Percentiles rank a stretch among this genome's conserved stretches.
Evolutionary conservation across 1,284 basidiomycete genomes (phyloP).

Genomic region (Apiotrichum mycotoxinovorans): DNA sequence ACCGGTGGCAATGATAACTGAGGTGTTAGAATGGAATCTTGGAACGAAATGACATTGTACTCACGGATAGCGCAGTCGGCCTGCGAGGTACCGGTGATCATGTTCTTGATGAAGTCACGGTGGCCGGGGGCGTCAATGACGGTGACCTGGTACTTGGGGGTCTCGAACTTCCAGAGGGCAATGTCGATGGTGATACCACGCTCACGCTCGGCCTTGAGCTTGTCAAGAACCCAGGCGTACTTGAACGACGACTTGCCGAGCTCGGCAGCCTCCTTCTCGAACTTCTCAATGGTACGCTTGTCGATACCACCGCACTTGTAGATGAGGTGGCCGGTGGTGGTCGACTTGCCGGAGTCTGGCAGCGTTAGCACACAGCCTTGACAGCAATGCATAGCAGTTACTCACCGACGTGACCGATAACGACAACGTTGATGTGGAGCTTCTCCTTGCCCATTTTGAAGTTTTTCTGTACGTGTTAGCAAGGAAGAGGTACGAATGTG

Average conservation of each 20-base stretch:
- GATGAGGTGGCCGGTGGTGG: slow-evolving; percentile 99
- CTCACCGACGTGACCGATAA: slow-evolving; percentile 61
- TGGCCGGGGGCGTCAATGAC: slow-evolving; percentile 93
- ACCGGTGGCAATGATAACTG: slow-evolving; percentile 94
- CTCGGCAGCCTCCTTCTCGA: slow-evolving; percentile 99
- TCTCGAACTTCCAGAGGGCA: slow-evolving; percentile 97
- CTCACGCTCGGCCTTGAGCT: slow-evolving; percentile 97
- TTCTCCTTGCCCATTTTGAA: slow-evolving; percentile 42
- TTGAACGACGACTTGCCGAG: slow-evolving; percentile 98
- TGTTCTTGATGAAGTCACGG: slow-evolving; percentile 99
- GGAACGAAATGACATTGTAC: no score
- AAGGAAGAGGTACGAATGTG: neutral
- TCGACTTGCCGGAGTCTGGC: slow-evolving; percentile 83
- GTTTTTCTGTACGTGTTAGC: slow-evolving; percentile 1
- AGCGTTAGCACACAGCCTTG: no score
- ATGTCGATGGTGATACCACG: slow-evolving; percentile 99
- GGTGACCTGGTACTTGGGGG: slow-evolving; percentile 80
- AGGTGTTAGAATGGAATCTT: no score
- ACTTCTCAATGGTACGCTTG: slow-evolving; percentile 99
- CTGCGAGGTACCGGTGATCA: slow-evolving; percentile 99
- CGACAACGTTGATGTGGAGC: slow-evolving; percentile 55
- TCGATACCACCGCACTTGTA: slow-evolving; percentile 99
- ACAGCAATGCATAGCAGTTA: no score
- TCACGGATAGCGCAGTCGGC: slow-evolving; percentile 87
- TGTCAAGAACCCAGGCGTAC: slow-evolving; percentile 99